Base-by-base conservation (phyloP, 805 yeast genomes). In the Debaryomyces hansenii region DNA sequence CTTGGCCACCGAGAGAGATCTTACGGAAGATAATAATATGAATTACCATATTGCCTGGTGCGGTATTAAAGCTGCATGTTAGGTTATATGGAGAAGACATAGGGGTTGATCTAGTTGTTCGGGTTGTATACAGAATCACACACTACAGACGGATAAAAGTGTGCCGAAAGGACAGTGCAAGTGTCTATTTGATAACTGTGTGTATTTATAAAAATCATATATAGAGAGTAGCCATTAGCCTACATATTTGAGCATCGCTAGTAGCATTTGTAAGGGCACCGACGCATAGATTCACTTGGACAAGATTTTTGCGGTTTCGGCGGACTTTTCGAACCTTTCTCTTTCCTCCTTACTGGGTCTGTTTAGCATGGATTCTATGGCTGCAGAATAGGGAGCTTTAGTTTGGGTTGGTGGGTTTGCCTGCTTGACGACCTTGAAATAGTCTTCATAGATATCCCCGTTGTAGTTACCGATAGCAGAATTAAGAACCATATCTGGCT, bases 391-490 rank as follows among this genome's bases (percentile, higher is more conserved):
- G n/a, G 83, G 79, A 11, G 92, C 86, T 57, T 84, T 81, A 50
- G 79, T 71, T 11, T 64, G 63, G 41, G 70, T 60, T 14, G 83
- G 80, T 47, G 82, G 82, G 58, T 79, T 80, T 40, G 59, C 57
- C 7, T 48, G 48, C 55, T 77, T 75, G 48, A 84, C 85, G 46
- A 73, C 70, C 20, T 60, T 68, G 60, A 84, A 85, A 70, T 90
- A 90, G 64, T 87, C 83, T 60, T 83, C 83, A 70, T 90, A 90
- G 46, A 88, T 83, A 63, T 90, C 84, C 48, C 97, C 97, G 56
- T 87, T 83, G 66, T 78, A 84, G 47, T 74, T 77, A 40, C 97
- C 97, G 47, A 90, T 78, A 4, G 94, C 84, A 0, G 96, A 83
- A 64, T 90, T 87, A 60, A 90, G 77, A 70, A 86, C 79, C 62